Conservation (phyloP, 2,329 filamentous ascomycete genomes). For the Fusarium beomiforme region DNA sequence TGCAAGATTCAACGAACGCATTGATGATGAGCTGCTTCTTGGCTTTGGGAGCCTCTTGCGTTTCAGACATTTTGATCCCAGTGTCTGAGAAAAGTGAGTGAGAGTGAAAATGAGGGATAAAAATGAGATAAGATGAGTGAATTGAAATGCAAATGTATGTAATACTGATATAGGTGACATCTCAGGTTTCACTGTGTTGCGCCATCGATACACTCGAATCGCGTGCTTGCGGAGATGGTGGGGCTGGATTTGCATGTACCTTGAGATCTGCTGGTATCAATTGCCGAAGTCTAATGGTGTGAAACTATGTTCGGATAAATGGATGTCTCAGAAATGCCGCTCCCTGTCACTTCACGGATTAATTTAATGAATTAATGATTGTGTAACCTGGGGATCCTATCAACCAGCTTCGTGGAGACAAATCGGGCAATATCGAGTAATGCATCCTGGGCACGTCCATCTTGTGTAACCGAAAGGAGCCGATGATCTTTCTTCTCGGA, state of each 20-base stretch:
- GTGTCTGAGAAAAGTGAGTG: background rate
- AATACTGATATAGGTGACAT: background rate
- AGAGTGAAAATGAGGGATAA: background rate
- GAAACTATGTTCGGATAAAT: background rate
- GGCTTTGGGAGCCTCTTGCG: background rate
- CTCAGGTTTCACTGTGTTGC: background rate
- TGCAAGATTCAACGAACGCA: slow-evolving; percentile 55
- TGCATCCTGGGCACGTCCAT: background rate
- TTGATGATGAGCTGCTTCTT: slow-evolving; percentile 56
- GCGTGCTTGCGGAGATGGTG: slow-evolving; percentile 14
- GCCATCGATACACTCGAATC: background rate
- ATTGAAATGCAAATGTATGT: background rate
- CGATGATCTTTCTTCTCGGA: background rate
- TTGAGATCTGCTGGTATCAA: background rate
- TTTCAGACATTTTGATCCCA: slow-evolving; percentile 24
- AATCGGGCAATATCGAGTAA: no score
- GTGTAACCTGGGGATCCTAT: background rate
- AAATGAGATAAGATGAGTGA: background rate
- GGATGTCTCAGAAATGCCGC: background rate
- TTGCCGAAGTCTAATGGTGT: background rate
- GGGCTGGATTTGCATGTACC: background rate
- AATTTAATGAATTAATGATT: background rate
- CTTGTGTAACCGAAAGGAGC: background rate
- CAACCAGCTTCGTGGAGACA: background rate
- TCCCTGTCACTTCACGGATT: no score